These are phyloP conservation scores for Russula foetens DNA, from an alignment of 768 basidiomycete genomes.

Conservation along the genomic window DNA sequence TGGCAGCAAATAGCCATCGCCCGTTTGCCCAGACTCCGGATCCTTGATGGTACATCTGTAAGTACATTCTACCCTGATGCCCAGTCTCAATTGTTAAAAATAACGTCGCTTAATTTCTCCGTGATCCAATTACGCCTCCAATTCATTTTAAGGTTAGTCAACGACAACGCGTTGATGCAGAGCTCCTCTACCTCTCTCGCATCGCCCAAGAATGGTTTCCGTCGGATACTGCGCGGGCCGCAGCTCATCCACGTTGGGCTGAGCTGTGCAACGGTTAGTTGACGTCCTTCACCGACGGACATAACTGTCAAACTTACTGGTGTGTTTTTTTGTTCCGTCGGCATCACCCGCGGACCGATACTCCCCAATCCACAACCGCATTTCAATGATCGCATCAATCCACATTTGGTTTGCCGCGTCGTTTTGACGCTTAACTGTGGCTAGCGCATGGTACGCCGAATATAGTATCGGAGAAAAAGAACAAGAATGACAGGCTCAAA, in stretches of 20 bases:
- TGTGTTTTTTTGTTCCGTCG: neutral
- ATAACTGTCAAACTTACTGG: neutral
- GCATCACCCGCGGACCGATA: neutral
- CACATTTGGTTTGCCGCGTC: too few species aligned
- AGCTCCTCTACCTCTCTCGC: slow-evolving; percentile 73
- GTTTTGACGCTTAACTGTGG: neutral
- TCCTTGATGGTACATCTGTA: slow-evolving; percentile 59
- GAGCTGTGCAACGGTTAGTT: slow-evolving; percentile 54
- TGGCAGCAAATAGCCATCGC: slow-evolving; percentile 59
- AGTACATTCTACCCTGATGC: slow-evolving; percentile 25
- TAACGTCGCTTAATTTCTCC: too few species aligned
- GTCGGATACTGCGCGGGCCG: slow-evolving; percentile 36
- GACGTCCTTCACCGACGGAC: neutral
- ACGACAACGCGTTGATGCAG: slow-evolving; percentile 71
- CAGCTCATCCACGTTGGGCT: slow-evolving; percentile 57
- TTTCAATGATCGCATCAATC: neutral
- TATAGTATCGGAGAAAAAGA: slow-evolving; percentile 24
- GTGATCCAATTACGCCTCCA: neutral
- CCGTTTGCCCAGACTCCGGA: slow-evolving; percentile 50
- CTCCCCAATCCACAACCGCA: neutral
- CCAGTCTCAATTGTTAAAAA: neutral
- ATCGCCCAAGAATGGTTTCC: slow-evolving; percentile 41
- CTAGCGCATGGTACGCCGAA: slow-evolving; percentile 54
- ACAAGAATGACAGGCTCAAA: slow-evolving; percentile 42
- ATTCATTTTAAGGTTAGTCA: slow-evolving; percentile 45